Base-by-base conservation (phyloP, 371 early-diverging fungal genomes). In the Rhizopus arrhizus region DNA sequence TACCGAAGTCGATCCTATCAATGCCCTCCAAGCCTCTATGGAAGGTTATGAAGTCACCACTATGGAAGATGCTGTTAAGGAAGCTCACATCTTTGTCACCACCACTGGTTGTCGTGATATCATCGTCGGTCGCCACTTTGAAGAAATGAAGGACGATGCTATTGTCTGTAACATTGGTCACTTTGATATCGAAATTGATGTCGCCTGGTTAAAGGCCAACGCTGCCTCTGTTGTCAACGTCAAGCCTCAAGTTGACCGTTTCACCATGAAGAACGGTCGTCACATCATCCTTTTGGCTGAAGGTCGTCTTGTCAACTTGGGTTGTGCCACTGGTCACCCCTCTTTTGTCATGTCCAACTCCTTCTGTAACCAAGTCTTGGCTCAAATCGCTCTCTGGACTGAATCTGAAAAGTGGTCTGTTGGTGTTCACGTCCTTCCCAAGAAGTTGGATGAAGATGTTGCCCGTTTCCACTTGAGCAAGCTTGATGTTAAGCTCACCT, bases 141-240 rank as follows among this genome's bases (percentile, higher is more conserved):
- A 77, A 52, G 68, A 68, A 65, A 98, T 99, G 98, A 94, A 94
- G 89, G 95, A 98, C 75, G 97, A 98, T 77, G 89, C 98, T 65
- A 97, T 99, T 72, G 96, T 99, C 66, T 97, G 97, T 91, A 99
- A 96, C 92, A 99, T 99, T 86, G 99, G 99, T 72, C 99, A 99
- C 87, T 99, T 98, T 69, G 98, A 99, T 84, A 87, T 96, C 72
- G 99, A 99, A 85, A 93, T 99, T 68, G 99, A 99, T 80, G 98
- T 96, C 58, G 95, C 95, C 56, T 99, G 99, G 99, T 84, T 99
- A 74, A 97, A 96, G 90, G 85, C 85, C 69, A 97, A 98, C 87
- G 93, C 97, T 68, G 83, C 71, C 62, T 78, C 82, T 66, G 81
- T 82, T 71, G 89, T 89, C 74, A 94, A 96, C 91, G 94, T 99